Base-by-base conservation (phyloP, 129 eudicot species). In the Ambrosia trifida region DNA sequence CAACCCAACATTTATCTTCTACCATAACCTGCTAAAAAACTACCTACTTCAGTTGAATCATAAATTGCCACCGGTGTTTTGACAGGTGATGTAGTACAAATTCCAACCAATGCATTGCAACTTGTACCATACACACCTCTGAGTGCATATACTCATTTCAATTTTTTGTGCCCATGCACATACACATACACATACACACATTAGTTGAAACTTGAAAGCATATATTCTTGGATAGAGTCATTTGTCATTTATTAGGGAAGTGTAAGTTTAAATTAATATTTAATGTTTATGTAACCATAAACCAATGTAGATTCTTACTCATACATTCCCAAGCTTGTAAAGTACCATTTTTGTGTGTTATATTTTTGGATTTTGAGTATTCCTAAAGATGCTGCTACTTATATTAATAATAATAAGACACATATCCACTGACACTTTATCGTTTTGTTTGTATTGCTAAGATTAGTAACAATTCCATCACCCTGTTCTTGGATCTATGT, bases 221-320 rank as follows among this genome's bases (percentile, higher is more conserved):
- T 30, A 75, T 64, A 51, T 51, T 74, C 72, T 64, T 64, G 72
- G 31, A 68, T 32, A 74, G 35, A 65, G 31, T 40, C 41, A 64
- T 53, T 31, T 76, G 31, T 40, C 41, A 64, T 53, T 31, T 76
- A 46, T 31, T 67, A 18, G 75, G 70, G 54, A 69, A 60, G 13
- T 59, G 12, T 20, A 57, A n/a, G 4, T 38, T 60, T 49, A 24
- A 24, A 24, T 24, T 0, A 61, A 40, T 77, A 17, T 51, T 38
- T 61, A 69, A 69, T 70, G 31, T 38, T 69, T 36, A 40, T 38
- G 64, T 30, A 50, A 33, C 47, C 76, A 62, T 69, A 70, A 77
- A 53, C 80, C 81, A 62, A 77, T 77, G 66, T 70, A 70, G 81
- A 77, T 77, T 70, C 76, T 77, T 70, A 69, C 50, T 50, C 53